Conservation (phyloP, 495 filamentous ascomycete species). For the Penicillium silybi region DNA sequence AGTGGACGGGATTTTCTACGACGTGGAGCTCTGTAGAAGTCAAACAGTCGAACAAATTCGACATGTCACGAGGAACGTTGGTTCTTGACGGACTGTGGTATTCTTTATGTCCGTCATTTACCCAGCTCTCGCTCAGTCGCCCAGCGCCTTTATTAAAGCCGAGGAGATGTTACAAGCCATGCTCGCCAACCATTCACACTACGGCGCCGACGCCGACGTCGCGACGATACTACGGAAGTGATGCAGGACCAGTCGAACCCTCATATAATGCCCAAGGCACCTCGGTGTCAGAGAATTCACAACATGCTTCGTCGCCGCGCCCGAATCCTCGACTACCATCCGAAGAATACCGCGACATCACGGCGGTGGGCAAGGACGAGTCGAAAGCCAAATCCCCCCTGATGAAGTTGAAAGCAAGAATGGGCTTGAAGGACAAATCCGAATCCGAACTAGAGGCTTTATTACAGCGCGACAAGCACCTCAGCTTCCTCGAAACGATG, state of each 20-base stretch:
- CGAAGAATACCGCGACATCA: neutral
- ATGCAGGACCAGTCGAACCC: neutral
- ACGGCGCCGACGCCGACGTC: constrained; percentile 5
- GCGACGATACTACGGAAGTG: constrained; percentile 24
- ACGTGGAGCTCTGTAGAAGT: neutral
- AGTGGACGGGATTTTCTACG: neutral
- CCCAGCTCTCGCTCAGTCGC: constrained; percentile 9
- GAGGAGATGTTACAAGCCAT: constrained; percentile 9
- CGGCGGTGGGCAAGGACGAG: neutral
- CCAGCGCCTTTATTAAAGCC: constrained; percentile 5
- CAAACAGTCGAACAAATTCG: constrained; percentile 17
- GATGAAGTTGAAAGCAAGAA: neutral
- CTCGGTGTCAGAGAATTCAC: neutral
- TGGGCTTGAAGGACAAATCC: neutral
- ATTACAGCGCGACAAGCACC: constrained; percentile 19
- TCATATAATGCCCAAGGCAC: neutral
- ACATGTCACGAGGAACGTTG: constrained; percentile 46
- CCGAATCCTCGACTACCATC: neutral
- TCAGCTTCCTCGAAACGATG: constrained; percentile 23
- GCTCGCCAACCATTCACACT: constrained; percentile 1
- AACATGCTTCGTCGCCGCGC: neutral
- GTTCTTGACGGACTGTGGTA: constrained; percentile 63
- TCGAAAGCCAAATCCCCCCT: neutral
- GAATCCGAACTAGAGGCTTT: constrained; percentile 24
- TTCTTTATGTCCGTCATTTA: constrained; percentile 61